phyloP scores from a whole-genome alignment of 371 early-diverging fungal genomes.

The Mortierella sp. region DNA sequence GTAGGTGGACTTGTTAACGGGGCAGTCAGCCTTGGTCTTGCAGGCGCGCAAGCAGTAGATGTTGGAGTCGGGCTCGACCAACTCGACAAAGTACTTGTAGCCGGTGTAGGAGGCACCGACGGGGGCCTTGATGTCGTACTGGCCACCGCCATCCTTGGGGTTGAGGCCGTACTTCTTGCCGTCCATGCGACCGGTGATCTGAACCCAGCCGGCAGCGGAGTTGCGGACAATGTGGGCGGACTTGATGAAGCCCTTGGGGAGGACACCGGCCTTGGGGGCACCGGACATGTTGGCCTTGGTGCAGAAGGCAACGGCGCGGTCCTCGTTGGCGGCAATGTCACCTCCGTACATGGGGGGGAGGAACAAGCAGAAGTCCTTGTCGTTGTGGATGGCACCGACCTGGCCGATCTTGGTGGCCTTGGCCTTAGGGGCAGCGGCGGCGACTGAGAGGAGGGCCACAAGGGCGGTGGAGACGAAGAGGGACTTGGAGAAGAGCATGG shows the following conservation, averaged over 20 bases:
- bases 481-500: constrained; percentile 35
- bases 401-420: constrained; percentile 32
- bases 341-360: constrained; percentile 64
- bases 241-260: constrained; percentile 66
- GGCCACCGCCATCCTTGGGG: constrained; percentile 68
- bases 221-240: constrained; percentile 64
- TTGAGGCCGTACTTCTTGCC: constrained; percentile 61
- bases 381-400: constrained; percentile 60
- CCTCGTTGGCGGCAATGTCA: constrained; percentile 65
- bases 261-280: constrained; percentile 59
- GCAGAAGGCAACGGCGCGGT: constrained; percentile 66
- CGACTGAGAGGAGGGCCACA: constrained; percentile 20
- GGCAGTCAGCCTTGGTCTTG: constrained; percentile 59
- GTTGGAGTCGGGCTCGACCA: constrained; percentile 65
- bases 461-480: constrained; percentile 22
- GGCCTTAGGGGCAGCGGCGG: constrained; percentile 45
- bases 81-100: constrained; percentile 66
- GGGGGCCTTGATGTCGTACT: constrained; percentile 68
- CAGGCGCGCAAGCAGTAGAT: constrained; percentile 74
- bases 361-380: constrained; percentile 66
- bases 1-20: constrained; percentile 47
- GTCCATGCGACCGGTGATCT: constrained; percentile 71
- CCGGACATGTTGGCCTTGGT: constrained; percentile 55
- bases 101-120: constrained; percentile 65
- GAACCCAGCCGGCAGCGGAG: constrained; percentile 60